Evolutionary conservation across 2,329 filamentous ascomycete genomes (phyloP).

Genomic region (Pseudonectria foliicola): DNA sequence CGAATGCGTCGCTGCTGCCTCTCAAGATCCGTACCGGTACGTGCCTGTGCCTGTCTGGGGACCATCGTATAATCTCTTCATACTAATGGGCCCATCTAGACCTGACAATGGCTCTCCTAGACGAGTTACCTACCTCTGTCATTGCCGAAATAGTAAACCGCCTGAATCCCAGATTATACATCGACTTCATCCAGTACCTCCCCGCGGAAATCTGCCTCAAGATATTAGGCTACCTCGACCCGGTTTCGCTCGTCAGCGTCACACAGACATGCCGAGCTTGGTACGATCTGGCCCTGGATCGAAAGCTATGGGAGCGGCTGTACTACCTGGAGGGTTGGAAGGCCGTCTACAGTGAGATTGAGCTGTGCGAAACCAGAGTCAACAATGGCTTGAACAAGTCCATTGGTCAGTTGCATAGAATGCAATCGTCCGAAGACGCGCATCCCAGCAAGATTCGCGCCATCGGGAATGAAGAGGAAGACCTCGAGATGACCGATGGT

Average conservation of each 20-base stretch:
- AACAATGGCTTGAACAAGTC: constrained; percentile 37
- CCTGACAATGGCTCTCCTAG: constrained; percentile 70
- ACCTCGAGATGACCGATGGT: constrained; percentile 41
- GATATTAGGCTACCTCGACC: constrained; percentile 79
- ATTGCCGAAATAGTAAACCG: constrained; percentile 75
- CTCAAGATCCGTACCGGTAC: constrained; percentile 42
- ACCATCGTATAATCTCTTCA: not conserved
- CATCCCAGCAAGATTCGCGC: constrained; percentile 50
- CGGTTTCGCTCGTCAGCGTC: constrained; percentile 70
- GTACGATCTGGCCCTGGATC: constrained; percentile 74
- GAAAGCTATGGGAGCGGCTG: constrained; percentile 76
- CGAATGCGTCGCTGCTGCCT: constrained; percentile 43
- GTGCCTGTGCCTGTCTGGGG: constrained; percentile 15
- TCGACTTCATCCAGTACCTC: constrained; percentile 81
- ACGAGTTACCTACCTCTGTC: constrained; percentile 70
- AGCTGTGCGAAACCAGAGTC: constrained; percentile 55
- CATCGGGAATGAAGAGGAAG: constrained; percentile 41
- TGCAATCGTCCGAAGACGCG: constrained; percentile 38
- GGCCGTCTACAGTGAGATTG: constrained; percentile 58
- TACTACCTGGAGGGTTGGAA: constrained; percentile 86
- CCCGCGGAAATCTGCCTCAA: constrained; percentile 88
- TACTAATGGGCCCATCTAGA: constrained; percentile 42
- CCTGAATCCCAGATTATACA: constrained; percentile 77
- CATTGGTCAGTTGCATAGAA: constrained; percentile 34
- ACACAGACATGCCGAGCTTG: constrained; percentile 74